phyloP scores from a whole-genome alignment of 306 rosid genomes.

The Casuarina glauca region DNA sequence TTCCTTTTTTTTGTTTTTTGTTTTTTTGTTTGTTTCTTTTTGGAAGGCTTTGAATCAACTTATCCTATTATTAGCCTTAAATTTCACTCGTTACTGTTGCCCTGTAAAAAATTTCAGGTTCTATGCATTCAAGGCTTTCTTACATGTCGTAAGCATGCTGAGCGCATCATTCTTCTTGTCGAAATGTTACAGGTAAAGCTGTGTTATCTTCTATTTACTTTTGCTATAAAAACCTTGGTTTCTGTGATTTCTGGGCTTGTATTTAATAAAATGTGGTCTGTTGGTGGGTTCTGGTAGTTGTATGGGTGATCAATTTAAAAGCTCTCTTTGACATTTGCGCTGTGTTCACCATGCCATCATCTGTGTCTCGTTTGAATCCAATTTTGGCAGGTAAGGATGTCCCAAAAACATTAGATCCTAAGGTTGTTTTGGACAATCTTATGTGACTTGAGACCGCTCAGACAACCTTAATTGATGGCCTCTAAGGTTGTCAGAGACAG shows the following conservation, averaged over 20 bases:
- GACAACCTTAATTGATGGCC: too few species aligned
- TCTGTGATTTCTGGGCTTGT: background rate
- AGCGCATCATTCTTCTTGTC: constrained; percentile 95
- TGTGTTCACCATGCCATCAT: background rate
- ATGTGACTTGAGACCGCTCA: too few species aligned
- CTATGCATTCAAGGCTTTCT: constrained; percentile 99
- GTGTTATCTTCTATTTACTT: constrained; percentile 15
- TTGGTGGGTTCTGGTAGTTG: constrained; percentile 6
- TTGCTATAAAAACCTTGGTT: background rate
- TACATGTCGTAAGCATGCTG: constrained; percentile 99
- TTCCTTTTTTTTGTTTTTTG: background rate
- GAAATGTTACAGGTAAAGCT: constrained; percentile 96
- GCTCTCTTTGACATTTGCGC: background rate
- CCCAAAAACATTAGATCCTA: background rate
- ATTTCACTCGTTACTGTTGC: constrained; percentile 25
- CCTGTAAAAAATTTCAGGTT: constrained; percentile 55
- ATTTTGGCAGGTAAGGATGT: background rate
- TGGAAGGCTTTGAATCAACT: constrained; percentile 12
- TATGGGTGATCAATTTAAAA: background rate
- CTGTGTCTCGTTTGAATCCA: background rate
- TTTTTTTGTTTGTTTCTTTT: constrained; percentile 7
- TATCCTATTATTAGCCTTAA: constrained; percentile 24
- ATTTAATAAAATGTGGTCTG: background rate
- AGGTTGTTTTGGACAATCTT: background rate
- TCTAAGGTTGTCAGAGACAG: too few species aligned